Evolutionary conservation across 176 grass and related monocot species (phyloP).

Genomic region (Ensete glaucum): DNA sequence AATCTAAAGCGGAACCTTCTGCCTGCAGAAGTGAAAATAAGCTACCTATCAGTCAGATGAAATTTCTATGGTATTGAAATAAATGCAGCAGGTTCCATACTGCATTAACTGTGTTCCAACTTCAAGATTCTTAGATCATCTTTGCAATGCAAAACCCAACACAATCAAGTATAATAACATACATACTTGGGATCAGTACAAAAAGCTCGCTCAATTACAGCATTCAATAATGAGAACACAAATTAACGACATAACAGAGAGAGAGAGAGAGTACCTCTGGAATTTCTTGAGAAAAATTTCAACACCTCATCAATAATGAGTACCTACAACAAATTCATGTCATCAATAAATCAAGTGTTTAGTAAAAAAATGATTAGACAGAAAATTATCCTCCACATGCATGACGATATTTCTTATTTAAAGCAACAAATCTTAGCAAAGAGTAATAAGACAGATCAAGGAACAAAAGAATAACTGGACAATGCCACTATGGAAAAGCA

Average conservation of each 20-base stretch:
- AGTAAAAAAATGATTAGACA: neutral
- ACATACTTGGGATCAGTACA: too few species aligned
- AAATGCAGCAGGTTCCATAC: neutral
- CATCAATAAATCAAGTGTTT: neutral
- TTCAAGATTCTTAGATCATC: too few species aligned
- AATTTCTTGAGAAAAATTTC: slow-evolving; percentile 62
- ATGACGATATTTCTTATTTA: neutral
- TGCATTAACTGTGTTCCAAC: too few species aligned
- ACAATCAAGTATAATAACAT: too few species aligned
- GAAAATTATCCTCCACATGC: neutral
- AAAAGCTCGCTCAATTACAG: neutral
- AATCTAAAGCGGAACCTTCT: slow-evolving; percentile 34
- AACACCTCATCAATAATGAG: slow-evolving; percentile 65
- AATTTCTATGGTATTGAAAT: neutral
- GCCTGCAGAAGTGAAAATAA: slow-evolving; percentile 19
- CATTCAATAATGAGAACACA: neutral
- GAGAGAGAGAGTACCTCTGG: slow-evolving; percentile 34
- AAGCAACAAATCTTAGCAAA: neutral
- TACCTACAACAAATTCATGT: slow-evolving; percentile 5
- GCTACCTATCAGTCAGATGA: neutral
- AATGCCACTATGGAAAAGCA: neutral
- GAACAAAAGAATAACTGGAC: neutral
- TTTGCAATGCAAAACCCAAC: too few species aligned
- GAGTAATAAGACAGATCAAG: neutral
- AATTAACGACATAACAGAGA: neutral